Conservation (phyloP, 352 stramenopile genomes). For the Pythium grandisporangium region DNA sequence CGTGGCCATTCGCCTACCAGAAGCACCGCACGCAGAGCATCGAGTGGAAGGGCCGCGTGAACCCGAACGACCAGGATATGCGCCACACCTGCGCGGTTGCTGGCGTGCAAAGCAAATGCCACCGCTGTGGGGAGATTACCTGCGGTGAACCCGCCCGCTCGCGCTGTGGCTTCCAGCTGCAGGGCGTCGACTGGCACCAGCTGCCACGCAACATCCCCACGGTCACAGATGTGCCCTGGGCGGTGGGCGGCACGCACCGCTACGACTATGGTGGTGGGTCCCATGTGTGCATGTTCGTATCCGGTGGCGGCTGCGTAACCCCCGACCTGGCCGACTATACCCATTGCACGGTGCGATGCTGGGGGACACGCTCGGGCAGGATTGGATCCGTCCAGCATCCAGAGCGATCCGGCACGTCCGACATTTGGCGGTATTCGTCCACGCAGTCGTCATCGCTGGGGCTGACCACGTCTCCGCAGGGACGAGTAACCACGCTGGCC, state of each 20-base stretch:
- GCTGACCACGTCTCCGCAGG: slow-evolving; percentile 87
- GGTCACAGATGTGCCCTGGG: slow-evolving; percentile 90
- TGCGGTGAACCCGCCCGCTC: slow-evolving; percentile 36
- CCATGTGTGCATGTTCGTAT: slow-evolving; percentile 89
- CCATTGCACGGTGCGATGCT: slow-evolving; percentile 87
- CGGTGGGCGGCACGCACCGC: slow-evolving; percentile 78
- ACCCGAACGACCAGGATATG: slow-evolving; percentile 88
- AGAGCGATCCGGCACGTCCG: slow-evolving; percentile 27
- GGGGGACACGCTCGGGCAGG: slow-evolving; percentile 56
- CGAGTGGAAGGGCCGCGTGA: slow-evolving; percentile 84
- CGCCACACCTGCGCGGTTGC: slow-evolving; percentile 84
- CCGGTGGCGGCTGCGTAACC: slow-evolving; percentile 68
- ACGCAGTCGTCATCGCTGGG: slow-evolving; percentile 28
- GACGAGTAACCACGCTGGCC: slow-evolving; percentile 85
- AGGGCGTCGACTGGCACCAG: slow-evolving; percentile 73
- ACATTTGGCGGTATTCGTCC: slow-evolving; percentile 61
- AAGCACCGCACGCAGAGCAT: slow-evolving; percentile 64
- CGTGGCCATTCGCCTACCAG: slow-evolving; percentile 93
- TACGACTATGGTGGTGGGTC: slow-evolving; percentile 88
- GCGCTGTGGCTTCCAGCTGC: slow-evolving; percentile 88
- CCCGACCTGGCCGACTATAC: slow-evolving; percentile 82
- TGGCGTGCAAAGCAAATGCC: slow-evolving; percentile 91
- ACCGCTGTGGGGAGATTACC: slow-evolving; percentile 86
- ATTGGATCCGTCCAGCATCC: slow-evolving; percentile 22
- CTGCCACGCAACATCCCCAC: slow-evolving; percentile 88